Percentiles rank a stretch among this genome's conserved stretches.
These are phyloP conservation scores for Gymnopilus dilepis DNA, from an alignment of 768 basidiomycete species.

Conservation along the genomic window DNA sequence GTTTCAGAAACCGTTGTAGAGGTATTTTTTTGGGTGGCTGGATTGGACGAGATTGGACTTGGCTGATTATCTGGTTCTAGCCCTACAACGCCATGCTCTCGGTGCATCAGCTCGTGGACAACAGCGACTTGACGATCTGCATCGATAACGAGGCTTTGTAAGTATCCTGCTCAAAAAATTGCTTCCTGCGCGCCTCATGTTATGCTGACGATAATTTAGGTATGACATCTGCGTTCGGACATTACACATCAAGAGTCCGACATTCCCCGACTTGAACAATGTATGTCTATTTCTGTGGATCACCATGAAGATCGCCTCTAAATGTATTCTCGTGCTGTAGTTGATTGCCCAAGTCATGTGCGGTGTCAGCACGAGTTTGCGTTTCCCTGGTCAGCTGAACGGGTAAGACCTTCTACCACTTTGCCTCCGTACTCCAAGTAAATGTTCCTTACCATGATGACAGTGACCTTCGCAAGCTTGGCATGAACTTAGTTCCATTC, in stretches of 20 bases:
- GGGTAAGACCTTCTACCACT: conserved; percentile 51
- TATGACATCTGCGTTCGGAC: conserved; percentile 74
- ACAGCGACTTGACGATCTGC: conserved; percentile 82
- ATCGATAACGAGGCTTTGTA: conserved; percentile 89
- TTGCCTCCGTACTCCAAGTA: neutral
- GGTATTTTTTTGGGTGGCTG: conserved; percentile 57
- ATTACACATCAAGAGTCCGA: conserved; percentile 66
- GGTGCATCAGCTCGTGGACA: conserved; percentile 88
- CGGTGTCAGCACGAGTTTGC: conserved; percentile 89
- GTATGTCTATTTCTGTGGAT: conserved; percentile 41
- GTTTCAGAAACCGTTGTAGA: conserved; percentile 64
- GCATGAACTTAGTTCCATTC: conserved; percentile 95
- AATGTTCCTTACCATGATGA: conserved; percentile 1
- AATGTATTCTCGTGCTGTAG: conserved; percentile 34
- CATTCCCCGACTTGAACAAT: conserved; percentile 70
- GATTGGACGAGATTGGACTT: conserved; percentile 45
- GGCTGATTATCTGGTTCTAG: conserved; percentile 56
- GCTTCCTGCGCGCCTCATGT: neutral
- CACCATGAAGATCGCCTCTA: neutral
- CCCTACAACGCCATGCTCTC: conserved; percentile 89
- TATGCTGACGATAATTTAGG: conserved; percentile 37
- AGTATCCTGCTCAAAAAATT: conserved; percentile 29
- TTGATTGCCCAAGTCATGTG: conserved; percentile 92
- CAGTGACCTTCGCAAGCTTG: conserved; percentile 88
- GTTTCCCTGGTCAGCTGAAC: conserved; percentile 94